Percentiles rank a stretch among this genome's conserved stretches.
Conservation (phyloP, 2,329 filamentous ascomycete species). For the Huntiella moniliformis region DNA sequence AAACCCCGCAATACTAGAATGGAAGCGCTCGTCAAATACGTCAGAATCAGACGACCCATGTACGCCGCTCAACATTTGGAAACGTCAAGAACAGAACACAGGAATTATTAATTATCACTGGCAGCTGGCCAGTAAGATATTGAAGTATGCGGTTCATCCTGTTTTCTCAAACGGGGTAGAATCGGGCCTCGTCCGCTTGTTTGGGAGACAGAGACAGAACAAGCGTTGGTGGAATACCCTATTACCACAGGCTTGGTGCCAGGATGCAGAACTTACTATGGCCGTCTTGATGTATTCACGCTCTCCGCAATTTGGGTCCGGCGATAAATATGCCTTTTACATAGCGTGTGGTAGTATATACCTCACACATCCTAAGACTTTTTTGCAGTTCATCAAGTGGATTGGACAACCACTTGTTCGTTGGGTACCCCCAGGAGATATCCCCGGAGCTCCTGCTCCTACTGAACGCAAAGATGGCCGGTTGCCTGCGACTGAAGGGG, state of each 20-base stretch:
- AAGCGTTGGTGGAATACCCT: accelerated
- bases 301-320: conserved; percentile 21
- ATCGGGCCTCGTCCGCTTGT: no score
- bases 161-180: no score
- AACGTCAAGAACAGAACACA: no score
- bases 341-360: conserved; percentile 37
- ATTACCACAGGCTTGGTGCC: no score
- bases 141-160: no score
- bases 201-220: no score
- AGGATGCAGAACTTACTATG: no score
- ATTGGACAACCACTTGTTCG: conserved; percentile 34
- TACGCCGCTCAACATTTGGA: no score
- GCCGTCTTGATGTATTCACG: no score
- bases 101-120: no score
- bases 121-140: no score
- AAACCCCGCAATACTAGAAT: conserved; percentile 31
- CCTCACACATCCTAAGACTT: conserved; percentile 32
- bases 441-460: conserved; percentile 15
- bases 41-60: no score
- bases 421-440: conserved; percentile 25
- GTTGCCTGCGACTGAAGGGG: conserved; percentile 2
- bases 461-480: conserved; percentile 15
- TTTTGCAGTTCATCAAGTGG: conserved; percentile 35
- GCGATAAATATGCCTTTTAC: conserved; percentile 36
- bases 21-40: conserved; percentile 13